Evolutionary conservation across 805 yeast genomes (phyloP).

Genomic region (Starmerella stellata): DNA sequence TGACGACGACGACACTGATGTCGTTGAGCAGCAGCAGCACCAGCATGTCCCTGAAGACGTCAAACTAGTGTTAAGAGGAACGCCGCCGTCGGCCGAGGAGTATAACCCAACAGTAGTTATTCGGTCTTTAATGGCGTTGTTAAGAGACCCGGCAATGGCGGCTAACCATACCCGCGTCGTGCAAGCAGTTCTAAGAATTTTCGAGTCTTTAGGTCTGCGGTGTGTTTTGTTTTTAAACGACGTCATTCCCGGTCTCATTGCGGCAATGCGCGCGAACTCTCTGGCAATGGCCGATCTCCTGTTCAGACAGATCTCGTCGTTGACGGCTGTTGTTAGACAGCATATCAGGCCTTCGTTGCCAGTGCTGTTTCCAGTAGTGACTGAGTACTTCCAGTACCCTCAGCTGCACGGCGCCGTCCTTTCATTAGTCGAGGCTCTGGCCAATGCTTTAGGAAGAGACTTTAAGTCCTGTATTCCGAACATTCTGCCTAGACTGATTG

Average conservation of each 20-base stretch:
- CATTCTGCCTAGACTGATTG: conserved; percentile 55
- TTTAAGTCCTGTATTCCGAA: conserved; percentile 69
- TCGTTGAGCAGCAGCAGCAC: conserved; percentile 26
- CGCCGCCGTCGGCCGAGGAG: conserved; percentile 78
- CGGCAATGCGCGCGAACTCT: conserved; percentile 59
- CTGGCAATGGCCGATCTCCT: conserved; percentile 67
- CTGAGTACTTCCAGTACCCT: conserved; percentile 48
- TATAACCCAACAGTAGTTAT: conserved; percentile 92
- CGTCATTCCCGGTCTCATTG: conserved; percentile 70
- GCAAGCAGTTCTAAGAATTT: conserved; percentile 84
- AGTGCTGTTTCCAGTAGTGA: conserved; percentile 55
- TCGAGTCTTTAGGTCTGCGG: conserved; percentile 70
- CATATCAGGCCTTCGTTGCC: conserved; percentile 71
- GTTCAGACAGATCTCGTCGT: conserved; percentile 68
- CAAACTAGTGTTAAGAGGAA: conserved; percentile 77
- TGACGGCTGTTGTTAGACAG: conserved; percentile 68
- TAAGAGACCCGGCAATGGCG: conserved; percentile 69
- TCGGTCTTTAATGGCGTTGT: conserved; percentile 59
- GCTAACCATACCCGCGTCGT: conserved; percentile 80
- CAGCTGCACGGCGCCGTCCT: conserved; percentile 63
- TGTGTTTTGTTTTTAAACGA: conserved; percentile 81
- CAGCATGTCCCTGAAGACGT: conserved; percentile 83
- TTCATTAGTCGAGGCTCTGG: conserved; percentile 62
- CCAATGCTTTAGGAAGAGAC: conserved; percentile 78
- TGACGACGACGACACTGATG: conserved; percentile 20